Percentiles rank a stretch among this genome's conserved stretches.
Evolutionary conservation across 2,329 filamentous ascomycete genomes (phyloP).

Genomic region (Beauveria pseudobassiana): DNA sequence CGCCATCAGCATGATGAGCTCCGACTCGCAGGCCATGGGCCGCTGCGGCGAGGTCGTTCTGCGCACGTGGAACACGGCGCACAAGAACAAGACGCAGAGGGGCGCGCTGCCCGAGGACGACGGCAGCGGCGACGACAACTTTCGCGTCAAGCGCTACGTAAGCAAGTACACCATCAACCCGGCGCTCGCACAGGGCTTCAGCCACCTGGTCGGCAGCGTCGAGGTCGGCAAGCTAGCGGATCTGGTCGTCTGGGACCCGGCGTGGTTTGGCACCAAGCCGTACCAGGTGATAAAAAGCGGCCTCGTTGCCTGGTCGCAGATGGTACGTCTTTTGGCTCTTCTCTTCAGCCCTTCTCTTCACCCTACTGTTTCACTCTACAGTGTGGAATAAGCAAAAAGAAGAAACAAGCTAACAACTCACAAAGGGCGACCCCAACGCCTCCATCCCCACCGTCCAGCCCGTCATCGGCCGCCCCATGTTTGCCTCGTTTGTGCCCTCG

Average conservation of each 20-base stretch:
- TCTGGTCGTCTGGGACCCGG: slow-evolving; percentile 77
- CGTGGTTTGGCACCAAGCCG: slow-evolving; percentile 84
- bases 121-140: slow-evolving; percentile 77
- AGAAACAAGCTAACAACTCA: background rate
- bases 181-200: slow-evolving; percentile 83
- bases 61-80: slow-evolving; percentile 92
- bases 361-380: background rate
- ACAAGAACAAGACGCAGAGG: slow-evolving; percentile 90
- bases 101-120: slow-evolving; percentile 71
- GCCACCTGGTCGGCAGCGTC: slow-evolving; percentile 75
- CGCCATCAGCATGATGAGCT: slow-evolving; percentile 96
- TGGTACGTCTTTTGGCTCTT: slow-evolving; percentile 47
- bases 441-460: slow-evolving; percentile 81
- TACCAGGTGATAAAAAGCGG: slow-evolving; percentile 77
- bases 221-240: slow-evolving; percentile 89
- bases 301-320: slow-evolving; percentile 73
- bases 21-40: slow-evolving; percentile 94
- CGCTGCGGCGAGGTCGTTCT: slow-evolving; percentile 89
- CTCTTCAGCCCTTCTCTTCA: background rate
- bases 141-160: slow-evolving; percentile 84
- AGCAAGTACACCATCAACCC: slow-evolving; percentile 97
- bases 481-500: slow-evolving; percentile 65
- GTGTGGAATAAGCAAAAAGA: background rate
- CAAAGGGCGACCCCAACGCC: slow-evolving; percentile 64
- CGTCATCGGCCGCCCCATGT: slow-evolving; percentile 79